A percentile compares a stretch with the other conserved stretches of the same genome.
Conservation (phyloP, 768 basidiomycete species). For the Pleurotus djamor region DNA sequence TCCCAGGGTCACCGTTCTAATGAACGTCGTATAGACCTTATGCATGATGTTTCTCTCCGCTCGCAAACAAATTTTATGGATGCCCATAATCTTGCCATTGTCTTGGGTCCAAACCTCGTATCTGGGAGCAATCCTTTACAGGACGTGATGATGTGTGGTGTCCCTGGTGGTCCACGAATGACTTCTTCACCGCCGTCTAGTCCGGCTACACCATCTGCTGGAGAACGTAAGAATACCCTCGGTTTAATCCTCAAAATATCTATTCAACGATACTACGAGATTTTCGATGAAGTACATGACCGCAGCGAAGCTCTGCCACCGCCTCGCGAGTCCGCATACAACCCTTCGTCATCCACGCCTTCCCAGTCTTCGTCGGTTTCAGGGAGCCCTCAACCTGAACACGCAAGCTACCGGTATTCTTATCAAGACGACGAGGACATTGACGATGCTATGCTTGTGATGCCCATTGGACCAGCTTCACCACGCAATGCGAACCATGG, state of each 20-base stretch:
- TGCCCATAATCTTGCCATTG: constrained; percentile 78
- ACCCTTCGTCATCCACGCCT: constrained; percentile 14
- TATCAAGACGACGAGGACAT: constrained; percentile 70
- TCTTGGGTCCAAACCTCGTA: constrained; percentile 78
- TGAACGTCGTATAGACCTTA: constrained; percentile 48
- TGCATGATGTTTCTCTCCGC: constrained; percentile 76
- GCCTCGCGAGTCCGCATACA: constrained; percentile 15
- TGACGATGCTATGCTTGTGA: constrained; percentile 73
- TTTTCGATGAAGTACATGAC: constrained; percentile 82
- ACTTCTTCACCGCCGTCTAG: constrained; percentile 21
- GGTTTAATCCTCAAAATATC: constrained; percentile 73
- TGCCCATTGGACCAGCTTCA: constrained; percentile 55
- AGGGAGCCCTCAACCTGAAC: constrained; percentile 12
- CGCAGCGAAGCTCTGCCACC: constrained; percentile 56
- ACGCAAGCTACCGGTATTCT: constrained; percentile 14
- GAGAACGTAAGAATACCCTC: constrained; percentile 59
- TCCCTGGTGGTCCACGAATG: constrained; percentile 47
- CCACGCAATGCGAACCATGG: not conserved
- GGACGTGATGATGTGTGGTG: constrained; percentile 73
- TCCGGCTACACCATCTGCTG: constrained; percentile 21
- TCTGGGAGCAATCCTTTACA: constrained; percentile 63
- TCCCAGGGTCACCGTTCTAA: too few relatives aligned
- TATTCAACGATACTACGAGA: constrained; percentile 80
- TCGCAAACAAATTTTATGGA: constrained; percentile 76
- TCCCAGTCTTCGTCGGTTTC: constrained; percentile 18